These are phyloP conservation scores for Phytophthora litchii DNA, from an alignment of 352 stramenopile species.

Conservation along the genomic window DNA sequence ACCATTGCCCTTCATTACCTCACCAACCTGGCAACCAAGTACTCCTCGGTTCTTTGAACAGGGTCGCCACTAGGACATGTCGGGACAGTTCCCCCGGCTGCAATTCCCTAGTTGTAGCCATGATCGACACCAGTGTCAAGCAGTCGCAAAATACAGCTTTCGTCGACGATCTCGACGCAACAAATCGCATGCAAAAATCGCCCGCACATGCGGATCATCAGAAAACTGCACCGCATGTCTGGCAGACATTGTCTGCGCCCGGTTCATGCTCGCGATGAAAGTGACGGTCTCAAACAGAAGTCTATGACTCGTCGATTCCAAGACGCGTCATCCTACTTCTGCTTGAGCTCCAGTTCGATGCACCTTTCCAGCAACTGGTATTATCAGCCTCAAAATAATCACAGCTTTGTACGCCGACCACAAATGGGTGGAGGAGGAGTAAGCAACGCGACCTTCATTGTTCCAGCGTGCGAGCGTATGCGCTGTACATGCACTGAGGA, in stretches of 20 bases:
- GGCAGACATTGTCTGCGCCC: not conserved
- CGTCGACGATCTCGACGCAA: not conserved
- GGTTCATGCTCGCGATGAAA: slow-evolving; percentile 14
- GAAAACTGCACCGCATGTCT: slow-evolving; percentile 8
- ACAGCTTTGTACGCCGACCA: not conserved
- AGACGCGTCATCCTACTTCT: slow-evolving; percentile 11
- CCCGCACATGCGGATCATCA: slow-evolving; percentile 8
- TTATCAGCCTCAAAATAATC: slow-evolving; percentile 1
- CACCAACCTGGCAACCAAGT: no score
- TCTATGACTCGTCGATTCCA: slow-evolving; percentile 19
- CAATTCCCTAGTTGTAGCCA: not conserved
- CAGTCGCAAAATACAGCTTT: not conserved
- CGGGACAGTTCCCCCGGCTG: no score
- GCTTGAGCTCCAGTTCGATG: slow-evolving; percentile 5
- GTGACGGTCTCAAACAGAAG: slow-evolving; percentile 15
- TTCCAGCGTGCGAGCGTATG: no score
- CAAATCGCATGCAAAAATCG: slow-evolving; percentile 15
- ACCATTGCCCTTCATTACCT: no score
- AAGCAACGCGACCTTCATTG: not conserved
- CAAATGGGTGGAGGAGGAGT: not conserved
- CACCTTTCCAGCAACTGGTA: slow-evolving; percentile 7
- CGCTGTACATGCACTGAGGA: not conserved
- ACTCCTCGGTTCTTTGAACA: no score
- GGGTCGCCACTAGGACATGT: no score
- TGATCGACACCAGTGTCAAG: not conserved